Percentiles rank a stretch among this genome's conserved stretches.
These are phyloP conservation scores for Trypanosoma platydactyli DNA, from an alignment of 208 protist species.

Conservation along the genomic window DNA sequence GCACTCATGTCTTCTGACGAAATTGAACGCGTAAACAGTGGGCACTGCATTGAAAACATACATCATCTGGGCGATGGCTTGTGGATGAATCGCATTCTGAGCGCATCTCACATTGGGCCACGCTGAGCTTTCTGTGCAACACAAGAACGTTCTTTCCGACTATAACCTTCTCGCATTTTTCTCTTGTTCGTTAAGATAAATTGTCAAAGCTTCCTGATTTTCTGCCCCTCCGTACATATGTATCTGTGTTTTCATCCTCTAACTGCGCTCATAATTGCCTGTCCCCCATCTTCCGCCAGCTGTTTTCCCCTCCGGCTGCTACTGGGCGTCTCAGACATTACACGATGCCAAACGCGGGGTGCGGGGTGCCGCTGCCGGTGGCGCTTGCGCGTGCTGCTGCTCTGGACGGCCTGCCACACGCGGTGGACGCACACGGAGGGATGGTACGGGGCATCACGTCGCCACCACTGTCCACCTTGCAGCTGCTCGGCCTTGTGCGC, in stretches of 20 bases:
- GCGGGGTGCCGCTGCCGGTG: conserved; percentile 5
- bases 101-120: conserved; percentile 72
- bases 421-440: not conserved
- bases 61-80: conserved; percentile 96
- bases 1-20: conserved; percentile 93
- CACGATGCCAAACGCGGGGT: not conserved
- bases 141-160: no score
- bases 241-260: no score
- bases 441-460: not conserved
- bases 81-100: conserved; percentile 93
- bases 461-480: not conserved
- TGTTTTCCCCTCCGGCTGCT: not conserved
- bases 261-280: no score
- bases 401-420: not conserved
- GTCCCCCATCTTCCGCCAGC: not conserved
- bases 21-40: conserved; percentile 90
- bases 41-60: conserved; percentile 96
- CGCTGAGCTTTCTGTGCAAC: not conserved
- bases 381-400: not conserved
- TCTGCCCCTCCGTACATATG: no score
- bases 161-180: no score
- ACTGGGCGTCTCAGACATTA: not conserved
- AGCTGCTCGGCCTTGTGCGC: conserved; percentile 16
- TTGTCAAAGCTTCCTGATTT: no score
- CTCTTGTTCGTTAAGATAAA: no score